Conservation (phyloP, 495 filamentous ascomycete genomes). For the Annulohypoxylon bovei region DNA sequence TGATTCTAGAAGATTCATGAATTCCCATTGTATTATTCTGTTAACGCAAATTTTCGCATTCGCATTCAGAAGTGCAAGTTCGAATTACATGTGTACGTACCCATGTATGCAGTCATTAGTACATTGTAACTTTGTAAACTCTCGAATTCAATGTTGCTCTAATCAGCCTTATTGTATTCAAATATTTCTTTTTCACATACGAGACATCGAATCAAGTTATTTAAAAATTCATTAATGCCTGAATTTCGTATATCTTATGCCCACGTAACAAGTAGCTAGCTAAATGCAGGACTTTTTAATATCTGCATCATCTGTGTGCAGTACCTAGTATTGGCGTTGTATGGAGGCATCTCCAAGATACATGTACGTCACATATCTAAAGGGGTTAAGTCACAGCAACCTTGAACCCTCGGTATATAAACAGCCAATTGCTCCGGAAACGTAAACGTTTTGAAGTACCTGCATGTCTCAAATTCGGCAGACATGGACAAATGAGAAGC, state of each 20-base stretch:
- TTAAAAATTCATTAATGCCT: not conserved
- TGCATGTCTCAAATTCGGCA: conserved; percentile 30
- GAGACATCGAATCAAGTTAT: not conserved
- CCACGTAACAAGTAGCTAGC: not conserved
- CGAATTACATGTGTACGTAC: no score
- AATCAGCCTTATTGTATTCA: conserved; percentile 8
- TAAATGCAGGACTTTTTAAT: not conserved
- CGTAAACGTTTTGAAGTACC: conserved; percentile 29
- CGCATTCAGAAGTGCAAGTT: conserved; percentile 15
- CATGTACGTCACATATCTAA: not conserved
- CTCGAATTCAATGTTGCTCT: not conserved
- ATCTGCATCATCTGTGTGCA: not conserved
- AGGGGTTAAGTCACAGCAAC: not conserved
- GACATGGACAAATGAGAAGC: conserved; percentile 1
- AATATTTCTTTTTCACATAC: not conserved
- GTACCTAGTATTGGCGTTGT: not conserved
- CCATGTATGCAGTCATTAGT: no score
- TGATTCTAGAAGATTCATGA: conserved; percentile 28
- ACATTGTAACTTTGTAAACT: not conserved
- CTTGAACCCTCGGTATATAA: not conserved
- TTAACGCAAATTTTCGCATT: not conserved
- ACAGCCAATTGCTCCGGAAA: conserved; percentile 23
- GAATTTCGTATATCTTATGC: not conserved
- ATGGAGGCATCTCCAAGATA: not conserved
- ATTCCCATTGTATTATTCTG: not conserved